phyloP scores from a whole-genome alignment of 2,329 filamentous ascomycete species.

The Hymenoscyphus fraxineus region DNA sequence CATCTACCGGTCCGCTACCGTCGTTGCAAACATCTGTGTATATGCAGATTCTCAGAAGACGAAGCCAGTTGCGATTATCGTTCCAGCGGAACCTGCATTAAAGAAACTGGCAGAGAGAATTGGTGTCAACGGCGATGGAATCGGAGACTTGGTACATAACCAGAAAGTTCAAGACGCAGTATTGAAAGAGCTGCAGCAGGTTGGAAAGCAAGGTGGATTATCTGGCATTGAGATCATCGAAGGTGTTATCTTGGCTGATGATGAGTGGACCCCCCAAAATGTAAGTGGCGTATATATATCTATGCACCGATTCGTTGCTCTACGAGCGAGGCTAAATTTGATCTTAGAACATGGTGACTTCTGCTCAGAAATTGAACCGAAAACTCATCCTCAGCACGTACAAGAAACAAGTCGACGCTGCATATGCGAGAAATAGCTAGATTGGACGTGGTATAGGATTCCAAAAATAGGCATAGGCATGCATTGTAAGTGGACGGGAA shows the following conservation, averaged over 20 bases:
- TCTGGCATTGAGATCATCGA: conserved; percentile 69
- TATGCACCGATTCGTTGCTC: conserved; percentile 23
- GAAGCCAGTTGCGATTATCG: conserved; percentile 79
- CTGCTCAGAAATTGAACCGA: conserved; percentile 70
- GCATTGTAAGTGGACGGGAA: too few relatives aligned
- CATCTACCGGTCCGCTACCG: conserved; percentile 75
- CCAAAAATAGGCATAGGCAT: not conserved
- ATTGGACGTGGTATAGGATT: not conserved
- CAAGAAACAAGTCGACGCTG: conserved; percentile 53
- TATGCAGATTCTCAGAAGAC: conserved; percentile 72
- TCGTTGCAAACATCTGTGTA: conserved; percentile 83
- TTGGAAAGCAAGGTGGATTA: conserved; percentile 64
- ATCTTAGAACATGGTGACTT: conserved; percentile 58
- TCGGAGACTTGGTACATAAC: conserved; percentile 65
- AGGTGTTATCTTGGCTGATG: conserved; percentile 73
- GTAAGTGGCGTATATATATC: conserved; percentile 48
- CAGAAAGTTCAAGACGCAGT: conserved; percentile 59
- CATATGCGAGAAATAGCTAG: conserved; percentile 26
- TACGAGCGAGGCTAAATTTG: not conserved
- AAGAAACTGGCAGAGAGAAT: conserved; percentile 55
- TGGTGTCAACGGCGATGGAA: conserved; percentile 59
- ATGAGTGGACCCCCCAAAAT: conserved; percentile 83
- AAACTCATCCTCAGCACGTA: conserved; percentile 62
- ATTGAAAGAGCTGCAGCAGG: conserved; percentile 63
- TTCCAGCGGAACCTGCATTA: conserved; percentile 61